phyloP scores from a whole-genome alignment of 2,329 filamentous ascomycete species.

The Aspergillus sp. region DNA sequence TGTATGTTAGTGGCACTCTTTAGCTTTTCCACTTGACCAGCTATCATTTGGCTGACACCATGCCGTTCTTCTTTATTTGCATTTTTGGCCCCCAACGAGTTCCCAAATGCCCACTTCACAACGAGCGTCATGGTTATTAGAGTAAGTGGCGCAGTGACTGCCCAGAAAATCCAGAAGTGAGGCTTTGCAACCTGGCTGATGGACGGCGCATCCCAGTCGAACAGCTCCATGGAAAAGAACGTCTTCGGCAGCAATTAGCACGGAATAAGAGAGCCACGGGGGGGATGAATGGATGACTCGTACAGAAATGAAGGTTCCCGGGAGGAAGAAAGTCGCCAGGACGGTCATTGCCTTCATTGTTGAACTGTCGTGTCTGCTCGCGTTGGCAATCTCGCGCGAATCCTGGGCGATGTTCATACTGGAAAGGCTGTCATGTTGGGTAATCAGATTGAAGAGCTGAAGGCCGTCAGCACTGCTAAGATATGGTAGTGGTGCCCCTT shows the following conservation, averaged over 20 bases:
- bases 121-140: not conserved
- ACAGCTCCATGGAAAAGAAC: slow-evolving; percentile 3
- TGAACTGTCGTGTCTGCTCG: not conserved
- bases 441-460: not conserved
- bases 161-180: slow-evolving; percentile 4
- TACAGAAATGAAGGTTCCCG: slow-evolving; percentile 1
- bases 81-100: not conserved
- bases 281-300: not conserved
- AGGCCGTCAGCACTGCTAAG: too few relatives aligned
- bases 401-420: not conserved
- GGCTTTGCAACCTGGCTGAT: not conserved
- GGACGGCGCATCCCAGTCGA: not conserved
- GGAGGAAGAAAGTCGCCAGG: slow-evolving; percentile 1
- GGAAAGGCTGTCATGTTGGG: not conserved
- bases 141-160: not conserved
- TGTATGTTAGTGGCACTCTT: not conserved
- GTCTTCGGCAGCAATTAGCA: not conserved
- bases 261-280: not conserved
- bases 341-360: not conserved
- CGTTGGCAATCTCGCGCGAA: not conserved
- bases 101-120: not conserved
- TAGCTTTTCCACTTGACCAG: not conserved
- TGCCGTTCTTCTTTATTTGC: not conserved
- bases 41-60: not conserved
- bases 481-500: too few relatives aligned